A percentile compares a stretch with the other conserved stretches of the same genome.
Conservation (phyloP, 805 yeast species). For the Yarrowia divulgata region DNA sequence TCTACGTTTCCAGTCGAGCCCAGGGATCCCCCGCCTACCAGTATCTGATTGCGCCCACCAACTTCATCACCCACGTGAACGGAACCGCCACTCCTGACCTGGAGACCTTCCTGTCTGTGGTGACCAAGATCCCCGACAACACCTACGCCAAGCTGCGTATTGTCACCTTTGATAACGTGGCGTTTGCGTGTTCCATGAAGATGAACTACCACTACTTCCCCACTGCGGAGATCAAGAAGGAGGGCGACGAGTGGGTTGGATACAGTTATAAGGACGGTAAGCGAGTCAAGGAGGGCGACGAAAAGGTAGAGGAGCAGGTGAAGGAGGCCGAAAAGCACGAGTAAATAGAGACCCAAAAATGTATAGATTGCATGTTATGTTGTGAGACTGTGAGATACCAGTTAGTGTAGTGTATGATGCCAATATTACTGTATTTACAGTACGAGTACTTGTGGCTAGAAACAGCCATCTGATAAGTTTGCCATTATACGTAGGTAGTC, state of each 20-base stretch:
- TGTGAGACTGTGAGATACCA: too few relatives aligned
- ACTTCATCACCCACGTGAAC: conserved; percentile 89
- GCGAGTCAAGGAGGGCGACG: conserved; percentile 39
- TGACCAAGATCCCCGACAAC: conserved; percentile 75
- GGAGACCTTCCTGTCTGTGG: conserved; percentile 69
- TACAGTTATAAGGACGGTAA: conserved; percentile 53
- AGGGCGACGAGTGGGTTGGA: conserved; percentile 62
- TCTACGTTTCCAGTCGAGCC: conserved; percentile 77
- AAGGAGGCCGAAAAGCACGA: conserved; percentile 41
- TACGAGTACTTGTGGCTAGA: too few relatives aligned
- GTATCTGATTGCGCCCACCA: conserved; percentile 77
- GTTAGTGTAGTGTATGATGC: too few relatives aligned
- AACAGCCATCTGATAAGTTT: not conserved
- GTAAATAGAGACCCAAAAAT: conserved; percentile 33
- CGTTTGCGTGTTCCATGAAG: conserved; percentile 83
- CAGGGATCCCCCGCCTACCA: conserved; percentile 88
- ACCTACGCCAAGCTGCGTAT: conserved; percentile 81
- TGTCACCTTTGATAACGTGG: conserved; percentile 85
- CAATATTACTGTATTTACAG: too few relatives aligned
- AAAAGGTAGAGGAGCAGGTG: conserved; percentile 40
- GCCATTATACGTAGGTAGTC: not conserved
- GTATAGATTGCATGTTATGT: conserved; percentile 13
- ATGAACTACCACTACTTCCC: conserved; percentile 88
- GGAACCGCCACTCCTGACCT: conserved; percentile 75
- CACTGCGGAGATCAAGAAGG: conserved; percentile 57